Conservation (phyloP, 495 filamentous ascomycete genomes). For the Recurvomyces mirabilis region DNA sequence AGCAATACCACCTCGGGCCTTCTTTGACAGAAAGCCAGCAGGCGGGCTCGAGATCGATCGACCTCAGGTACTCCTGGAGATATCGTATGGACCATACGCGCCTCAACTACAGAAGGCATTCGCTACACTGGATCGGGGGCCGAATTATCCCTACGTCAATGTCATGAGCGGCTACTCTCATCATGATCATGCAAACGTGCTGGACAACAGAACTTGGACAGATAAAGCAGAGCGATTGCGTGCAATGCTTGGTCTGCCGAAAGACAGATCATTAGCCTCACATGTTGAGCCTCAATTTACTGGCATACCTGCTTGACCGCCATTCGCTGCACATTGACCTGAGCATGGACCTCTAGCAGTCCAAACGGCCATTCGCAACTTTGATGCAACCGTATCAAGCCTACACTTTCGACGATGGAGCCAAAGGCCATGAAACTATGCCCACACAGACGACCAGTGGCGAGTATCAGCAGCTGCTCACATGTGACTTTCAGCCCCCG, state of each 20-base stretch:
- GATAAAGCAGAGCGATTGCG: too few relatives aligned
- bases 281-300: too few relatives aligned
- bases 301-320: too few relatives aligned
- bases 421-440: conserved; percentile 43
- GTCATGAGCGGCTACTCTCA: neutral
- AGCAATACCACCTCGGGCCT: too few relatives aligned
- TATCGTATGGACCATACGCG: neutral
- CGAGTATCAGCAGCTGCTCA: conserved; percentile 16
- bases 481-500: conserved; percentile 11
- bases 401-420: conserved; percentile 53
- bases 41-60: neutral
- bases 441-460: conserved; percentile 11
- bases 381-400: conserved; percentile 56
- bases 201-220: neutral
- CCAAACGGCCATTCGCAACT: conserved; percentile 56
- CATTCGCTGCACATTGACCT: too few relatives aligned
- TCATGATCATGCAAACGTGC: neutral
- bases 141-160: neutral
- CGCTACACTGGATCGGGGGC: neutral
- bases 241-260: too few relatives aligned
- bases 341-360: conserved; percentile 60
- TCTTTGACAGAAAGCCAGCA: too few relatives aligned
- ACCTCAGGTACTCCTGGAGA: neutral
- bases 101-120: neutral
- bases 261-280: too few relatives aligned